A percentile compares a stretch with the other conserved stretches of the same genome.
Evolutionary conservation across 441 rosid species (phyloP).

Genomic region (Euphorbia celastroides): DNA sequence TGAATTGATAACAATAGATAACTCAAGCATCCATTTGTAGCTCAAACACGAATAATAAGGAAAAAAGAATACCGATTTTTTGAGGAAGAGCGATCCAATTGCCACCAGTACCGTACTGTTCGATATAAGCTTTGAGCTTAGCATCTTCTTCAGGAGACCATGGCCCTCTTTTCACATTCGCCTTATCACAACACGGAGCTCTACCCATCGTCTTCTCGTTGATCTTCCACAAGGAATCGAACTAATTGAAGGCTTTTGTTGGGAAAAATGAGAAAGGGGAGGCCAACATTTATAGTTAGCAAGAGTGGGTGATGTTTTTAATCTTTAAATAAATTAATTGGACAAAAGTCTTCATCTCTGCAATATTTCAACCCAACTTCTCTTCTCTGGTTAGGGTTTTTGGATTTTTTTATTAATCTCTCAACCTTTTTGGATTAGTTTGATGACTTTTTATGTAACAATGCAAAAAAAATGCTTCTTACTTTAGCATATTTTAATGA

Average conservation of each 20-base stretch:
- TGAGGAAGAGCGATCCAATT: conserved; percentile 99
- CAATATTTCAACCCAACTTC: too few relatives aligned
- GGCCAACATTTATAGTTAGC: conserved; percentile 40
- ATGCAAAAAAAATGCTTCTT: conserved; percentile 27
- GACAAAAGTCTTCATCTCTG: conserved; percentile 31
- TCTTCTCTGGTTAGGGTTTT: conserved; percentile 26
- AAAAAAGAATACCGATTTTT: conserved; percentile 53
- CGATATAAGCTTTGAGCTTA: conserved; percentile 86
- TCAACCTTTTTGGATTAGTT: conserved; percentile 65
- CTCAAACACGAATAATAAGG: not conserved
- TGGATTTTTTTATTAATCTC: conserved; percentile 16
- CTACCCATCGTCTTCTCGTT: conserved; percentile 60
- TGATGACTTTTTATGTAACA: conserved; percentile 28
- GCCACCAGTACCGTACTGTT: conserved; percentile 78
- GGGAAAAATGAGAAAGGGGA: conserved; percentile 22
- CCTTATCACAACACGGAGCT: conserved; percentile 97
- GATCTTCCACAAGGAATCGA: conserved; percentile 11
- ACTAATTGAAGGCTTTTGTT: conserved; percentile 20
- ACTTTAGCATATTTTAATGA: conserved; percentile 15
- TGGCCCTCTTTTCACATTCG: conserved; percentile 93
- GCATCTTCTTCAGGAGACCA: conserved; percentile 97
- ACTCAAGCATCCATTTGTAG: not conserved
- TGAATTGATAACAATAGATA: not conserved
- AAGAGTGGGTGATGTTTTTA: conserved; percentile 26
- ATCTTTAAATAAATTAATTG: conserved; percentile 16